Evolutionary conservation across 2,329 filamentous ascomycete species (phyloP), one percentile per base, ranked within the genome.

Genomic region (Fusarium tjaetaba): DNA sequence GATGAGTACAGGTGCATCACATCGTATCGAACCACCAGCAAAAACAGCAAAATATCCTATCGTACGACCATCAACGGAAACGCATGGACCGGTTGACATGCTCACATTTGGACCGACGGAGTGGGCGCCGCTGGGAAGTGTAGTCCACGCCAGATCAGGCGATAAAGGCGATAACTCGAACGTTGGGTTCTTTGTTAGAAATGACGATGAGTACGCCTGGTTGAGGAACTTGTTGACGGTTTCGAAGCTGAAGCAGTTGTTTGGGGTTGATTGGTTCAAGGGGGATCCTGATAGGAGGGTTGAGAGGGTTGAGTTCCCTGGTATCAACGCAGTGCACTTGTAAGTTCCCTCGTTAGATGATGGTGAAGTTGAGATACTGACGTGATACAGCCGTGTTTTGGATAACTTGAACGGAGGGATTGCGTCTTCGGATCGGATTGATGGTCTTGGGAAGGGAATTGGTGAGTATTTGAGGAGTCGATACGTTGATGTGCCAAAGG

Each of bases 81-180:
- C 80, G 0, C 59, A 59, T 18, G 59, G 65, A 1, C 79, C 80
- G 0, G 68, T 79, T 7, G 69, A 74, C 11, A 67, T 80, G 30
- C 60, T 72, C 2, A 61, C 68, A 1, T 79, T 79, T 32, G 81
- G 81, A 1, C 76, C 76, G 11, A 80, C 76, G 0, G 74, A 76
- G 20, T 73, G 68, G 28, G 74, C 74, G 4, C 79, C 80, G 1
- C 65, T 82, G 2, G 81, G 81, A 1, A 77, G 76, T 38, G 71
- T 82, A 11, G 80, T 80, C 3, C 77, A 79, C 10, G 81, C 73
- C 2, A 58, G 81, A 2, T 81, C 81, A 1, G 81, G 81, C 0
- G 85, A 87, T 57, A 87, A 87, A 65, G 84, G 81, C 0, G 80
- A 81, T 0, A 82, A 87, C 70, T 81, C 80, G 38, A 87, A 86